Percentiles rank a stretch among this genome's conserved stretches.
phyloP scores from a whole-genome alignment of 352 stramenopile genomes.

The Pythium coloratum region DNA sequence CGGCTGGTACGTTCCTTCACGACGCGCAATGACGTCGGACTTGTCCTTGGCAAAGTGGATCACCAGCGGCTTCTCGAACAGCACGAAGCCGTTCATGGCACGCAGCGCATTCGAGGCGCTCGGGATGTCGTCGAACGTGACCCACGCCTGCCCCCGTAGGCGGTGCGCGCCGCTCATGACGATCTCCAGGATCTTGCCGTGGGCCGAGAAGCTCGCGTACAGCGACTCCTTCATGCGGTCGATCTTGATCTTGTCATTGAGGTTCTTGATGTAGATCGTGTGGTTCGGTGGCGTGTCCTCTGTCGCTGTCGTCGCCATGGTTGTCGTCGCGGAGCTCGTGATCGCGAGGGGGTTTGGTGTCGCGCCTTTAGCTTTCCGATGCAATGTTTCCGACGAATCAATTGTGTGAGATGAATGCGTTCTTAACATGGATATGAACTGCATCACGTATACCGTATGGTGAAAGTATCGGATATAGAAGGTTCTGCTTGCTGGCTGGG shows the following conservation, averaged over 20 bases:
- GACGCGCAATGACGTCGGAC: constrained; percentile 72
- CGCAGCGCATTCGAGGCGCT: constrained; percentile 89
- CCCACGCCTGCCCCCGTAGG: constrained; percentile 90
- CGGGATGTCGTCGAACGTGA: constrained; percentile 90
- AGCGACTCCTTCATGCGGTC: constrained; percentile 89
- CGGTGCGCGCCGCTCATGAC: constrained; percentile 80
- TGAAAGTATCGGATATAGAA: background rate
- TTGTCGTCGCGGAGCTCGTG: background rate
- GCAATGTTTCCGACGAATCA: constrained; percentile 3
- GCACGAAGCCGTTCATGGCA: constrained; percentile 80
- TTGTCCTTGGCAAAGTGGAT: constrained; percentile 86
- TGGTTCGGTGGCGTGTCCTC: constrained; percentile 84
- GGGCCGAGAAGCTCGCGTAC: constrained; percentile 90
- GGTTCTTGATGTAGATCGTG: constrained; percentile 94
- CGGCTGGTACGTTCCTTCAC: constrained; percentile 71
- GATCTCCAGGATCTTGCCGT: constrained; percentile 93
- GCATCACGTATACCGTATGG: background rate
- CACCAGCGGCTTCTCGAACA: constrained; percentile 89
- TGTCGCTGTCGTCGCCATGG: constrained; percentile 23
- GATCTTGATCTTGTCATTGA: constrained; percentile 95
- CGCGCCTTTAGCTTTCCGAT: background rate
- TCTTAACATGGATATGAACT: background rate
- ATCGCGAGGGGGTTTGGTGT: background rate
- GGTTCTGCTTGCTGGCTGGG: background rate
- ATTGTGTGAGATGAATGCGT: background rate